phyloP scores from a whole-genome alignment of 441 rosid genomes.

The Pelargonium fulgidum region DNA sequence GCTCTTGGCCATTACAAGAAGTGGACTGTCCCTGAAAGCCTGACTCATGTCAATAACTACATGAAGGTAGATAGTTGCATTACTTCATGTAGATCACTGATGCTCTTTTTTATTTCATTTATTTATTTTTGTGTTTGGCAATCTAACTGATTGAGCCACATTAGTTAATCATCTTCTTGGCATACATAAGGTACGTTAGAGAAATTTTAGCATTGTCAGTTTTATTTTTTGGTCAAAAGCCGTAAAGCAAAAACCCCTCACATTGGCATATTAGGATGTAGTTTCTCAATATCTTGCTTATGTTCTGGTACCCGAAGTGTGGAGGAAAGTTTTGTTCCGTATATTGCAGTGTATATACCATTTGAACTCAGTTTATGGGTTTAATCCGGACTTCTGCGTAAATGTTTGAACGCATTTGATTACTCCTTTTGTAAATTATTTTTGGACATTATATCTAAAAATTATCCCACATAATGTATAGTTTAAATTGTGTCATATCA shows the following conservation, averaged over 20 bases:
- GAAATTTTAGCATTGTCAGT: neutral
- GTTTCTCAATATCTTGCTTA: neutral
- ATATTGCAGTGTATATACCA: neutral
- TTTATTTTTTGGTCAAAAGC: neutral
- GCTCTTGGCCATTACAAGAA: slow-evolving; percentile 83
- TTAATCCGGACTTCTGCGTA: neutral
- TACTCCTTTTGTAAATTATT: too few relatives aligned
- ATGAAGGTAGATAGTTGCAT: slow-evolving; percentile 33
- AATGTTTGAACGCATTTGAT: neutral
- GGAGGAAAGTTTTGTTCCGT: neutral
- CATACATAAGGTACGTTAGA: neutral
- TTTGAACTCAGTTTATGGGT: neutral
- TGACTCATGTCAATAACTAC: slow-evolving; percentile 55
- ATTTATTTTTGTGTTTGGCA: neutral
- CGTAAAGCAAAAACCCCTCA: neutral
- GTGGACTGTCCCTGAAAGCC: slow-evolving; percentile 61
- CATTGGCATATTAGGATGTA: neutral
- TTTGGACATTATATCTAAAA: too few relatives aligned
- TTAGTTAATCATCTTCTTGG: neutral
- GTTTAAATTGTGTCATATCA: too few relatives aligned
- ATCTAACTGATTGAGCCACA: neutral
- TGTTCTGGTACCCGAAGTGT: neutral
- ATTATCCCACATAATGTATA: too few relatives aligned
- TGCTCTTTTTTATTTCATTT: neutral
- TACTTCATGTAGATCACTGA: neutral